A percentile compares a stretch with the other conserved stretches of the same genome.
Conservation (phyloP, 768 basidiomycete species). For the Panaeolus cyanescens region DNA sequence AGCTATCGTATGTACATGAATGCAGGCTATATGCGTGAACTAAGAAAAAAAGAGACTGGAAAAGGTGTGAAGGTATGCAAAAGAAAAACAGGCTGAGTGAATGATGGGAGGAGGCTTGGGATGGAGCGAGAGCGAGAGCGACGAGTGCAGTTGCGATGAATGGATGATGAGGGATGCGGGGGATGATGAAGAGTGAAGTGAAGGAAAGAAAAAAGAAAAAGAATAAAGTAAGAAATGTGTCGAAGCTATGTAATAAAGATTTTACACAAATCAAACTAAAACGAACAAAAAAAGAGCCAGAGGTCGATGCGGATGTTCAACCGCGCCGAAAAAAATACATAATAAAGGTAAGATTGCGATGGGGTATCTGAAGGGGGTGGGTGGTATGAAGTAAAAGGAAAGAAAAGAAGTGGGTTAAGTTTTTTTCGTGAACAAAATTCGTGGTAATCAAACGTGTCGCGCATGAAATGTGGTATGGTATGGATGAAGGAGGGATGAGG, state of each 20-base stretch:
- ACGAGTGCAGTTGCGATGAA: background rate
- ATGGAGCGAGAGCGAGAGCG: constrained; percentile 4
- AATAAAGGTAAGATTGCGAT: constrained; percentile 22
- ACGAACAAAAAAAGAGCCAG: constrained; percentile 13
- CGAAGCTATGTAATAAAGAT: constrained; percentile 7
- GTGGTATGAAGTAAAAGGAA: constrained; percentile 18
- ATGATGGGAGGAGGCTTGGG: constrained; percentile 6
- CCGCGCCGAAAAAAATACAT: constrained; percentile 18
- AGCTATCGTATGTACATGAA: constrained; percentile 2
- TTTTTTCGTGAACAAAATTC: constrained; percentile 19
- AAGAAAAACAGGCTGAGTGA: constrained; percentile 7
- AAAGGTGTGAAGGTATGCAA: constrained; percentile 3
- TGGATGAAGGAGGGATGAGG: constrained; percentile 15
- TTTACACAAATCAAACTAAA: constrained; percentile 4
- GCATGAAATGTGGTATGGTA: constrained; percentile 22
- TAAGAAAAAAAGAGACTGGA: constrained; percentile 10
- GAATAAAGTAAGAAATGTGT: constrained; percentile 3
- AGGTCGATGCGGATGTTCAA: constrained; percentile 10
- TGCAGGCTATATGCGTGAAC: constrained; percentile 11
- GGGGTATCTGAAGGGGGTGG: constrained; percentile 25
- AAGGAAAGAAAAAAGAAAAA: background rate
- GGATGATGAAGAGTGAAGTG: background rate
- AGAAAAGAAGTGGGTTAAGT: constrained; percentile 1
- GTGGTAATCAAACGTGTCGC: constrained; percentile 30
- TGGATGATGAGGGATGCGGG: constrained; percentile 8